Conservation (phyloP, 306 rosid genomes). For the Acacia confusa region DNA sequence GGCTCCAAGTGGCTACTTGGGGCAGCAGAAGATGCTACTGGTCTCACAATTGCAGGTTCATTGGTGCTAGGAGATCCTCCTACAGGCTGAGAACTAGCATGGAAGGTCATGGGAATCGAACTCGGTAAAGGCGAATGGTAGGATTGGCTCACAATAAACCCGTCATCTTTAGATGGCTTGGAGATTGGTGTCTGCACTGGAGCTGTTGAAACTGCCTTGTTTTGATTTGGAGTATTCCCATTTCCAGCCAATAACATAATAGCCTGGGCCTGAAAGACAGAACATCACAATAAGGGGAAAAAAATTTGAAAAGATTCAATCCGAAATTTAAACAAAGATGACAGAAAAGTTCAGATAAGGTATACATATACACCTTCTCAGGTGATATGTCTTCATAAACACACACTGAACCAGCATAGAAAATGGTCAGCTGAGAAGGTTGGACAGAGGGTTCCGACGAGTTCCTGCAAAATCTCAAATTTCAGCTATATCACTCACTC, state of each 20-base stretch:
- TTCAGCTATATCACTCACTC: slow-evolving; percentile 2
- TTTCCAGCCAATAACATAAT: slow-evolving; percentile 87
- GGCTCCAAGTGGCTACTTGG: slow-evolving; percentile 47
- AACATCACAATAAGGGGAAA: neutral
- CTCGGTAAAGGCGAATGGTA: slow-evolving; percentile 45
- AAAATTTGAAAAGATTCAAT: neutral
- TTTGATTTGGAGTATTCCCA: slow-evolving; percentile 42
- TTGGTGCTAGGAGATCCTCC: slow-evolving; percentile 47
- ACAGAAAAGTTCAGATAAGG: neutral
- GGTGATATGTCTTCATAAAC: slow-evolving; percentile 77
- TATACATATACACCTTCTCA: slow-evolving; percentile 63
- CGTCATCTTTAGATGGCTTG: slow-evolving; percentile 45
- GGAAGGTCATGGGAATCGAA: slow-evolving; percentile 45
- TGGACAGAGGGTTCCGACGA: slow-evolving; percentile 47
- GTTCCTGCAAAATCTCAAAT: slow-evolving; percentile 41
- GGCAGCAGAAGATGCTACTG: slow-evolving; percentile 44
- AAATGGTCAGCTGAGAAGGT: slow-evolving; percentile 78
- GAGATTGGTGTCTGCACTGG: slow-evolving; percentile 47
- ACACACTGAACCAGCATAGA: slow-evolving; percentile 81
- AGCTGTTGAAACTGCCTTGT: slow-evolving; percentile 33
- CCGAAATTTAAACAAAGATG: neutral
- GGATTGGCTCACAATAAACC: slow-evolving; percentile 44
- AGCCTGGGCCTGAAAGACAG: slow-evolving; percentile 66
- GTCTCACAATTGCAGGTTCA: slow-evolving; percentile 42
- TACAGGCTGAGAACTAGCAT: slow-evolving; percentile 36